Percentiles rank a stretch among this genome's conserved stretches.
These are phyloP conservation scores for Eremochloa ophiuroides DNA, from an alignment of 176 grass and related monocot species.

Conservation along the genomic window DNA sequence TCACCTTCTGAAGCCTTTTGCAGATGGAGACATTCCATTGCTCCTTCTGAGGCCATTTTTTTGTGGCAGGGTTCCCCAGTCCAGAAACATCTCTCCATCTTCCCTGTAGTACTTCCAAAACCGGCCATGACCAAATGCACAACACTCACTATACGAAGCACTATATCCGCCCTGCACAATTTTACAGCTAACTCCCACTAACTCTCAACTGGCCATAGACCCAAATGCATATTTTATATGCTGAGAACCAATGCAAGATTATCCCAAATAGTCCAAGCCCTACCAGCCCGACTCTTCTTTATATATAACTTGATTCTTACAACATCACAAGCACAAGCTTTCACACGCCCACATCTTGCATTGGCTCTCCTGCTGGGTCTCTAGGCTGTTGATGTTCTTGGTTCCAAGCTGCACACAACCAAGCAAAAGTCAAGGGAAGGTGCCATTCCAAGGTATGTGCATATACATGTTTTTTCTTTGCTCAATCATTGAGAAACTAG, in stretches of 20 bases:
- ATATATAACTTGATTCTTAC: conserved; percentile 31
- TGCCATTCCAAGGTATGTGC: conserved; percentile 14
- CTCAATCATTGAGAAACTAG: not conserved
- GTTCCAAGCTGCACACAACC: conserved; percentile 28
- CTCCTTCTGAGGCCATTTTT: conserved; percentile 73
- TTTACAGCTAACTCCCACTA: conserved; percentile 38
- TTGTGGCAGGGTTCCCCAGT: conserved; percentile 66
- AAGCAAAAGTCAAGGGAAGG: conserved; percentile 16
- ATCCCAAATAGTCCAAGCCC: conserved; percentile 26
- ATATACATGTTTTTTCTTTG: not conserved
- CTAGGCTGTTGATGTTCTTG: conserved; percentile 30
- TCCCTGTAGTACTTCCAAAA: conserved; percentile 63
- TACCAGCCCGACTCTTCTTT: conserved; percentile 8
- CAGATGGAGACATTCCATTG: conserved; percentile 60
- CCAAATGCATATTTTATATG: conserved; percentile 8
- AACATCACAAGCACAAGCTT: conserved; percentile 26
- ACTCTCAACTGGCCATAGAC: not conserved
- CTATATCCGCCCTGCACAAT: conserved; percentile 19
- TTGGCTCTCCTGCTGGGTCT: conserved; percentile 55
- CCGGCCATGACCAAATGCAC: conserved; percentile 40
- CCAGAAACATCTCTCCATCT: conserved; percentile 56
- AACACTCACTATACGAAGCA: conserved; percentile 24
- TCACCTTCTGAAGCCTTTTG: conserved; percentile 19
- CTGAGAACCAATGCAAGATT: not conserved
- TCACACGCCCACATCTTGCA: conserved; percentile 30